A percentile compares a stretch with the other conserved stretches of the same genome.
Evolutionary conservation across 2,329 filamentous ascomycete genomes (phyloP).

Genomic region (Talaromyces sp.): DNA sequence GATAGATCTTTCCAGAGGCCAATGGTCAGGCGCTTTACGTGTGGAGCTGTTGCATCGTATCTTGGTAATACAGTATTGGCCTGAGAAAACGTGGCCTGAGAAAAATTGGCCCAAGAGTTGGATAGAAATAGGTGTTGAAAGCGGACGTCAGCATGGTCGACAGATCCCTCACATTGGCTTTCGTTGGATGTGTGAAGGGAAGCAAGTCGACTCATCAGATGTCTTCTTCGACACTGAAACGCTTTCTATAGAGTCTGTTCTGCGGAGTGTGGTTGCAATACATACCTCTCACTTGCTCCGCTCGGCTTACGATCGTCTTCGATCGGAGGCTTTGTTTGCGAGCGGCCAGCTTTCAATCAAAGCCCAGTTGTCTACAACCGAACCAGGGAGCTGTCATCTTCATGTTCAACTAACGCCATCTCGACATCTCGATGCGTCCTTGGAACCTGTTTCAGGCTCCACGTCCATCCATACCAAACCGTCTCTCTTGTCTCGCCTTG

Average conservation of each 20-base stretch:
- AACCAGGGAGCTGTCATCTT: slow-evolving; percentile 65
- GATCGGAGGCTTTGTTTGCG: slow-evolving; percentile 57
- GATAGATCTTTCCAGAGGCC: slow-evolving; percentile 59
- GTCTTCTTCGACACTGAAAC: slow-evolving; percentile 62
- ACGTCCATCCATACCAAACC: slow-evolving; percentile 66
- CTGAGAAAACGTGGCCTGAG: slow-evolving; percentile 31
- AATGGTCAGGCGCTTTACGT: slow-evolving; percentile 74
- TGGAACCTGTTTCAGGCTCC: slow-evolving; percentile 75
- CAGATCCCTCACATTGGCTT: slow-evolving; percentile 34
- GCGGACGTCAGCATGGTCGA: slow-evolving; percentile 16
- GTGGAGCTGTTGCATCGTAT: slow-evolving; percentile 77
- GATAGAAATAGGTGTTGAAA: slow-evolving; percentile 74
- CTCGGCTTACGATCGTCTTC: slow-evolving; percentile 60
- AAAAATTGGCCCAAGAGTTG: slow-evolving; percentile 74
- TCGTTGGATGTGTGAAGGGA: slow-evolving; percentile 81
- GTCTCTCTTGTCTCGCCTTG: slow-evolving; percentile 52
- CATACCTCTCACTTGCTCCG: slow-evolving; percentile 70
- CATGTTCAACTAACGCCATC: slow-evolving; percentile 65
- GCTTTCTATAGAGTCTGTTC: slow-evolving; percentile 68
- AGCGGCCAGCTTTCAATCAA: slow-evolving; percentile 56
- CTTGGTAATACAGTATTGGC: slow-evolving; percentile 89
- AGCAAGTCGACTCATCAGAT: slow-evolving; percentile 65
- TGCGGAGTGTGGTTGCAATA: slow-evolving; percentile 69
- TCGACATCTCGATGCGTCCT: slow-evolving; percentile 56
- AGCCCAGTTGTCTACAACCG: slow-evolving; percentile 54